Conservation (phyloP, 129 eudicot genomes). For the Arctium minus region DNA sequence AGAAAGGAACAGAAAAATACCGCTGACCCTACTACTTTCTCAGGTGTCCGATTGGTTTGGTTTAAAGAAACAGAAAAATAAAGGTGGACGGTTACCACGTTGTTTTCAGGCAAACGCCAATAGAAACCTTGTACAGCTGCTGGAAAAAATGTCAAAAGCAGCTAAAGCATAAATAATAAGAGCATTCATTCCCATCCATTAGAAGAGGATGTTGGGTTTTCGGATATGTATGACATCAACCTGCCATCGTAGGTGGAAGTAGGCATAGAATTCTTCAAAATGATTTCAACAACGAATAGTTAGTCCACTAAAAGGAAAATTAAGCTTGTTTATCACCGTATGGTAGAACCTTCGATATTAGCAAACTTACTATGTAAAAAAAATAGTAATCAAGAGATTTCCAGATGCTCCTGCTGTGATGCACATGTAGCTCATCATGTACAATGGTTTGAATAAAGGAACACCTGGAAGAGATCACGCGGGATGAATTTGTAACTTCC, state of each 20-base stretch:
- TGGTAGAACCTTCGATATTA: too few relatives aligned
- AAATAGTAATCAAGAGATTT: slow-evolving; percentile 53
- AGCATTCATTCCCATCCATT: slow-evolving; percentile 98
- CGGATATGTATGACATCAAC: slow-evolving; percentile 60
- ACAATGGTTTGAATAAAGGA: slow-evolving; percentile 36
- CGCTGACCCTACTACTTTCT: background rate
- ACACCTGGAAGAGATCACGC: too few relatives aligned
- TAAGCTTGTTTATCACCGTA: background rate
- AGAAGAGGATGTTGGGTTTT: slow-evolving; percentile 56
- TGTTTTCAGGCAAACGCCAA: slow-evolving; percentile 82
- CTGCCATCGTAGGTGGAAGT: slow-evolving; percentile 36
- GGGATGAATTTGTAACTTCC: too few relatives aligned
- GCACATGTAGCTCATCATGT: slow-evolving; percentile 89
- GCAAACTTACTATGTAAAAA: slow-evolving; percentile 44
- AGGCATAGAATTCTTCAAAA: slow-evolving; percentile 13
- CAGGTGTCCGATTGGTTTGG: background rate
- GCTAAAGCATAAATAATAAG: slow-evolving; percentile 82
- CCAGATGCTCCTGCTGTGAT: slow-evolving; percentile 89
- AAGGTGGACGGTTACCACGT: slow-evolving; percentile 48
- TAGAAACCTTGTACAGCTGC: slow-evolving; percentile 80
- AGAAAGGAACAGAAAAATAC: too few relatives aligned
- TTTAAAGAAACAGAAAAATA: background rate
- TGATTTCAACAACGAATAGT: background rate
- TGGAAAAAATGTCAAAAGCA: slow-evolving; percentile 81
- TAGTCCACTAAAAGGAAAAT: background rate